phyloP scores from a whole-genome alignment of 208 protist species.

The Acanthamoeba healyi region DNA sequence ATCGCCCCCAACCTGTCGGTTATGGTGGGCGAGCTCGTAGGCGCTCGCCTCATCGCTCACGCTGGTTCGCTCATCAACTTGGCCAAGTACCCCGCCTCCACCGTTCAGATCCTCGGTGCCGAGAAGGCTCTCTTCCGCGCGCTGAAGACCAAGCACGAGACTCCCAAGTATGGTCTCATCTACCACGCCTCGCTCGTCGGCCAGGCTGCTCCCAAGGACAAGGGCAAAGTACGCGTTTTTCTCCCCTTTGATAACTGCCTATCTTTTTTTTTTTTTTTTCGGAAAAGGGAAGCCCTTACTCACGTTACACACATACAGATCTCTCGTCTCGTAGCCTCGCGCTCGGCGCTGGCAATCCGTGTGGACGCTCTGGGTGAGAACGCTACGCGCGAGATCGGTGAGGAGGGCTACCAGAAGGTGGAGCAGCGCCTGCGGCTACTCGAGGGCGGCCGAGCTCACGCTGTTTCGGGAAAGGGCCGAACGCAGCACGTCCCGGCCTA shows the following conservation, averaged over 20 bases:
- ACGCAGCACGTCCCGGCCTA: not conserved
- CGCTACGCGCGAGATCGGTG: slow-evolving; percentile 82
- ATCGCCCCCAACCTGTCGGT: slow-evolving; percentile 97
- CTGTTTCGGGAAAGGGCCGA: not conserved
- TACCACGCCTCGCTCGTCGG: slow-evolving; percentile 99
- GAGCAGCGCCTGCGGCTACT: slow-evolving; percentile 39
- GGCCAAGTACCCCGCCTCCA: slow-evolving; percentile 99
- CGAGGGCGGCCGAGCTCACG: not conserved
- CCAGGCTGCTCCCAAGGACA: slow-evolving; percentile 97
- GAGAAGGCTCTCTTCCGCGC: slow-evolving; percentile 99
- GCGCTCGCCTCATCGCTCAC: slow-evolving; percentile 98
- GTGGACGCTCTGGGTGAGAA: slow-evolving; percentile 95
- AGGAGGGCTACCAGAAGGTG: slow-evolving; percentile 80
- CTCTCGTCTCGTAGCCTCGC: slow-evolving; percentile 98
- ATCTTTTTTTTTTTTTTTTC: too few species aligned
- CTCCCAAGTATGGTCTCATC: slow-evolving; percentile 99
- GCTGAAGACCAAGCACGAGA: slow-evolving; percentile 98
- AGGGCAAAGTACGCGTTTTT: slow-evolving; percentile 88
- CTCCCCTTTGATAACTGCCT: not conserved
- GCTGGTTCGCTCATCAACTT: slow-evolving; percentile 98
- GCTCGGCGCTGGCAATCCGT: slow-evolving; percentile 97
- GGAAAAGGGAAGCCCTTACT: too few species aligned
- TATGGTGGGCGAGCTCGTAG: slow-evolving; percentile 98
- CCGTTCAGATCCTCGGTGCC: slow-evolving; percentile 99
- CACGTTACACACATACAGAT: slow-evolving; percentile 90